These are phyloP conservation scores for Mallotus repandus DNA, from an alignment of 441 rosid genomes.

Conservation along the genomic window DNA sequence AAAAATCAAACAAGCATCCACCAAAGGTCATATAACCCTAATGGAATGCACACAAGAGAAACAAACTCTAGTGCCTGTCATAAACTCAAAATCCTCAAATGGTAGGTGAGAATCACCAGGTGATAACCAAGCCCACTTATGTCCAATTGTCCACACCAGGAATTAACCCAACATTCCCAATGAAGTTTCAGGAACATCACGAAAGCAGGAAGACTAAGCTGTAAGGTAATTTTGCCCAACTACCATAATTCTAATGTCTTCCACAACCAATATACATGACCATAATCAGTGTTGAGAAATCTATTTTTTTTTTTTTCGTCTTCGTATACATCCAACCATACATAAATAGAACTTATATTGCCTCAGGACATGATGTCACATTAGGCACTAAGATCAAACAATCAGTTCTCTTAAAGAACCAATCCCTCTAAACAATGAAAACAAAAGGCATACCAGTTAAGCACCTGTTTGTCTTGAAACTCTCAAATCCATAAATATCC, in stretches of 20 bases:
- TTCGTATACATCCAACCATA: constrained; percentile 7
- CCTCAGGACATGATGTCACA: constrained; percentile 18
- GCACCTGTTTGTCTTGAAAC: constrained; percentile 99
- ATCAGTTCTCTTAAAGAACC: constrained; percentile 29
- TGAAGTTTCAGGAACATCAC: background rate
- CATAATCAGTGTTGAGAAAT: background rate
- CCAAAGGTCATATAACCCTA: background rate
- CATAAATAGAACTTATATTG: constrained; percentile 15
- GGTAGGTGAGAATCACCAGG: background rate
- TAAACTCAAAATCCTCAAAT: constrained; percentile 13
- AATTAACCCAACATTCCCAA: background rate
- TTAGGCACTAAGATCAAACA: constrained; percentile 12
- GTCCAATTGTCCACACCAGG: constrained; percentile 6
- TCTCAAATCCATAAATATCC: constrained; percentile 98
- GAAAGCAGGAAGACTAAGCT: constrained; percentile 9
- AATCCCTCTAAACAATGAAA: constrained; percentile 31
- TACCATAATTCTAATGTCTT: constrained; percentile 2
- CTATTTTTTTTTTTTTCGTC: background rate
- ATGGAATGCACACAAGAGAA: background rate
- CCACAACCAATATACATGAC: background rate
- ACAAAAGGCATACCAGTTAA: constrained; percentile 64
- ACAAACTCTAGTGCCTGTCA: background rate
- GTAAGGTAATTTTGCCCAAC: constrained; percentile 1
- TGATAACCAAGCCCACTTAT: constrained; percentile 1
- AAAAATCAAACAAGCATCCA: constrained; percentile 23